Percentiles rank a stretch among this genome's conserved stretches.
These are phyloP conservation scores for Desmodesmus armatus DNA, from an alignment of 139 green algal species.

Conservation along the genomic window DNA sequence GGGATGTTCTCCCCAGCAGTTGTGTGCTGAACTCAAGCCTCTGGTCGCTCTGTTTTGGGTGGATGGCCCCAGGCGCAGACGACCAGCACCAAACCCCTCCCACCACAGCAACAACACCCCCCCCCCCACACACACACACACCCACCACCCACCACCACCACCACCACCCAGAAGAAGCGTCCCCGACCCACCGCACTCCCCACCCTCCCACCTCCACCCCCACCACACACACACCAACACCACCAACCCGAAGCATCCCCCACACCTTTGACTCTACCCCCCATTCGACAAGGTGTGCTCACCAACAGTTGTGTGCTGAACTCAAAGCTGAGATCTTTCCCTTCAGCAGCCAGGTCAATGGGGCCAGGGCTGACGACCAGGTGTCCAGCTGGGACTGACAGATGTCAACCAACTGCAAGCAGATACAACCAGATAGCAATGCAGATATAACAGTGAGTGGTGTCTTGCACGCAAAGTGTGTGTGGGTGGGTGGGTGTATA, in stretches of 20 bases:
- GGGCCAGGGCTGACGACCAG: slow-evolving; percentile 9
- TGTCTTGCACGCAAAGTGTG: neutral
- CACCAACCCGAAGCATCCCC: too few species aligned
- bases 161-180: too few species aligned
- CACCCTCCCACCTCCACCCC: neutral
- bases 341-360: neutral
- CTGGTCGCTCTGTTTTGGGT: neutral
- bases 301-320: slow-evolving; percentile 25
- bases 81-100: too few species aligned
- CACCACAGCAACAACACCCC: too few species aligned
- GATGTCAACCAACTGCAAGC: slow-evolving; percentile 9
- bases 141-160: too few species aligned
- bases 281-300: neutral
- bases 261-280: too few species aligned
- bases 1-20: slow-evolving; percentile 14
- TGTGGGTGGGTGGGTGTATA: neutral
- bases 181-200: too few species aligned
- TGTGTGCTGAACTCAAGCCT: slow-evolving; percentile 37
- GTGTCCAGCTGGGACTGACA: neutral
- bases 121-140: too few species aligned
- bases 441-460: neutral
- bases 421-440: neutral
- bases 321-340: slow-evolving; percentile 28
- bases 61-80: neutral
- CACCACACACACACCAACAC: too few species aligned